phyloP scores from a whole-genome alignment of 106 monocot genomes.

The Dioscorea alata region DNA sequence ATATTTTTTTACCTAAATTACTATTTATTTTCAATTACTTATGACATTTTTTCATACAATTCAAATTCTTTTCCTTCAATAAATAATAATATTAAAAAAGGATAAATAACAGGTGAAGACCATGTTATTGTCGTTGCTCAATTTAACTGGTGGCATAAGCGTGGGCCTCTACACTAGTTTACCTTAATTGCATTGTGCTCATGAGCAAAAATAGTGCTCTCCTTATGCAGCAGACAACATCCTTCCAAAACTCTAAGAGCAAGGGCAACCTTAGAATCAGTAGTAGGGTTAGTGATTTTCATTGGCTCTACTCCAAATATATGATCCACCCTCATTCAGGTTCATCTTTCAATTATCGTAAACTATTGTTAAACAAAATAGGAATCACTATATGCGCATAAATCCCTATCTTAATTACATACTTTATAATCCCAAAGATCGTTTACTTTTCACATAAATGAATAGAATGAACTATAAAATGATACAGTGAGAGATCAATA shows the following conservation, averaged over 20 bases:
- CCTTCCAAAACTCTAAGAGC: slow-evolving; percentile 97
- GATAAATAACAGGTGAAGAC: too few relatives aligned
- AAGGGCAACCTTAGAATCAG: slow-evolving; percentile 76
- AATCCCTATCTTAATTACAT: slow-evolving; percentile 15
- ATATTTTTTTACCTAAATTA: too few relatives aligned
- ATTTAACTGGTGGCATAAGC: too few relatives aligned
- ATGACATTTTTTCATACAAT: too few relatives aligned
- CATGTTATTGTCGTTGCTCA: too few relatives aligned
- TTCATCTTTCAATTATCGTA: slow-evolving; percentile 51
- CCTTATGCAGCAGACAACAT: slow-evolving; percentile 78
- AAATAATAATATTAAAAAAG: too few relatives aligned
- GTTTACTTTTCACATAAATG: background rate
- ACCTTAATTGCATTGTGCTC: slow-evolving; percentile 77
- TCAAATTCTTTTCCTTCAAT: too few relatives aligned
- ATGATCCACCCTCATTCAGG: slow-evolving; percentile 53
- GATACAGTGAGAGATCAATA: background rate
- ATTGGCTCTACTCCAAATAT: slow-evolving; percentile 81
- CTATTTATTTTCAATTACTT: too few relatives aligned
- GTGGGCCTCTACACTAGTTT: too few relatives aligned
- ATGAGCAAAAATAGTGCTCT: slow-evolving; percentile 59
- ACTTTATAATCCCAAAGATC: background rate
- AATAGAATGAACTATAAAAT: background rate
- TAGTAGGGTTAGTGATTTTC: slow-evolving; percentile 80
- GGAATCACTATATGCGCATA: slow-evolving; percentile 76
- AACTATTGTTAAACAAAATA: slow-evolving; percentile 74